Conservation (phyloP, 164 flowering plant genomes). For the Nymphaea thermarum region DNA sequence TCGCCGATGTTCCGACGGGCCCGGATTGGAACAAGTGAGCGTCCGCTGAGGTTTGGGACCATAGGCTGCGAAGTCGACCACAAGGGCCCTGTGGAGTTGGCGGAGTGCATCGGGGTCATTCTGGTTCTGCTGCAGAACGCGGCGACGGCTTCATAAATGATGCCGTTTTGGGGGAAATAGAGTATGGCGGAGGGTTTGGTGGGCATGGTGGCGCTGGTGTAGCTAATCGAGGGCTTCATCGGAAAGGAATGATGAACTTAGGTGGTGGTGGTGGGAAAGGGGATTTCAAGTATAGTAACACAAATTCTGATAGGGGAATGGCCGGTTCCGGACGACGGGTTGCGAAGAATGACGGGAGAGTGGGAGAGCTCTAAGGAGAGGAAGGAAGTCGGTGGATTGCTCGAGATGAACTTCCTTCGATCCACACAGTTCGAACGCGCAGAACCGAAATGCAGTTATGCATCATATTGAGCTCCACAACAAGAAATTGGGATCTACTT, state of each 20-base stretch:
- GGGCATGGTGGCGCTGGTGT: too few species aligned
- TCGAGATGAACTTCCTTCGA: neutral
- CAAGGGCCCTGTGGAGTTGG: neutral
- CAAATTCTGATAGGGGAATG: too few species aligned
- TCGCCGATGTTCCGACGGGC: neutral
- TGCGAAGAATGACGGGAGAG: constrained; percentile 5
- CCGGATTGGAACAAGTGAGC: neutral
- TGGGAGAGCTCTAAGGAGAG: constrained; percentile 16
- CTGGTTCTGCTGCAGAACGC: neutral
- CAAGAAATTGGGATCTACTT: constrained; percentile 3
- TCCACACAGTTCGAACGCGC: neutral
- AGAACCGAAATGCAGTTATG: neutral
- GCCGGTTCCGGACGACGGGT: constrained; percentile 11
- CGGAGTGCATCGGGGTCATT: neutral
- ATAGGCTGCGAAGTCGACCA: neutral
- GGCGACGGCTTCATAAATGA: too few species aligned
- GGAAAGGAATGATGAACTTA: too few species aligned
- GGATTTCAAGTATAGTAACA: too few species aligned
- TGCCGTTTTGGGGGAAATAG: too few species aligned
- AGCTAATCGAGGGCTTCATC: too few species aligned
- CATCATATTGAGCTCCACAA: neutral
- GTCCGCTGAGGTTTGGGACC: neutral
- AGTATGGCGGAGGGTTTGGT: too few species aligned
- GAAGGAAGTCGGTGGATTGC: constrained; percentile 6
- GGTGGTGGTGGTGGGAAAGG: too few species aligned